Conservation (phyloP, 2,329 filamentous ascomycete species). For the Diaporthe sp. region DNA sequence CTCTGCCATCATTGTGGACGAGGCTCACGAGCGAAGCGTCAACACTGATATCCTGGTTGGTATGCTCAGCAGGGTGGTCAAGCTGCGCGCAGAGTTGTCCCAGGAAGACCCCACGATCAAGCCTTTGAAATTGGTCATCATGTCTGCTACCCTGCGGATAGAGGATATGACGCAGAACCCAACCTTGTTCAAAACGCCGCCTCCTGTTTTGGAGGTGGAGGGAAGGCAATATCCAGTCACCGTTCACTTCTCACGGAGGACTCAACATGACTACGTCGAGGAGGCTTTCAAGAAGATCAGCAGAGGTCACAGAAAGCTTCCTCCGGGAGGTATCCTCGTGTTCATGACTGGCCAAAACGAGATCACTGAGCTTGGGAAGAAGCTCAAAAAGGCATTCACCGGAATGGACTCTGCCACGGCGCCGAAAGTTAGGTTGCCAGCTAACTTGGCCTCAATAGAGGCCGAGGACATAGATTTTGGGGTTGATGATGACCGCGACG, state of each 20-base stretch:
- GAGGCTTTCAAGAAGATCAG: constrained; percentile 91
- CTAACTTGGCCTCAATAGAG: constrained; percentile 83
- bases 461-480: constrained; percentile 90
- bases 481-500: constrained; percentile 70
- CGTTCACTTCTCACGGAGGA: constrained; percentile 87
- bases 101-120: constrained; percentile 78
- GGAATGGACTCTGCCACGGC: constrained; percentile 69
- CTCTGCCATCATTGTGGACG: constrained; percentile 93
- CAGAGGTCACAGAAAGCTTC: constrained; percentile 89
- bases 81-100: constrained; percentile 81
- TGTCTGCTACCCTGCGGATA: constrained; percentile 95
- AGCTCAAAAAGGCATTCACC: constrained; percentile 77
- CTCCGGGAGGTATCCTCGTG: constrained; percentile 90
- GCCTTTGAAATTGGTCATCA: constrained; percentile 94
- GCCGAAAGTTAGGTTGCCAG: constrained; percentile 81
- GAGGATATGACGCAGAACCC: constrained; percentile 91
- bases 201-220: constrained; percentile 89
- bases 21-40: constrained; percentile 96
- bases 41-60: constrained; percentile 99
- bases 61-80: constrained; percentile 94
- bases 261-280: constrained; percentile 88
- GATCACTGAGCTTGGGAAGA: constrained; percentile 86
- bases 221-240: constrained; percentile 94
- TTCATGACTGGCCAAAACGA: constrained; percentile 96
- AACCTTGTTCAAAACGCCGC: constrained; percentile 81